These are phyloP conservation scores for Silene uniflora DNA, from an alignment of 148 eudicot genomes.

Conservation along the genomic window DNA sequence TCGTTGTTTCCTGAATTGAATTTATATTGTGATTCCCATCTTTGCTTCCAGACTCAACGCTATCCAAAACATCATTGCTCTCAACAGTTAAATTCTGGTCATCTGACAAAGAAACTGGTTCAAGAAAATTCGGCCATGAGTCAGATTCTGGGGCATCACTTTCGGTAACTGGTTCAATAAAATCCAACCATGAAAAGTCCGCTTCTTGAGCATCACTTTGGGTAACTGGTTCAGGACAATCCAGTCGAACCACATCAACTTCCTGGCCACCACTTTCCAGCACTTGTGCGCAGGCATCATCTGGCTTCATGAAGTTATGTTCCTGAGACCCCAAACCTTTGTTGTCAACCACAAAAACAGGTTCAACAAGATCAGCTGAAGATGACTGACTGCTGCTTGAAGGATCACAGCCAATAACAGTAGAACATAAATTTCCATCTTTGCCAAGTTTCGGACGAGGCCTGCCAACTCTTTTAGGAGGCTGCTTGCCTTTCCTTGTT, in stretches of 20 bases:
- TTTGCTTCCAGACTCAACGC: slow-evolving; percentile 28
- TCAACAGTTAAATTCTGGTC: slow-evolving; percentile 24
- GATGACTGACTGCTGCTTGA: slow-evolving; percentile 32
- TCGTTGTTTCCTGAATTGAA: slow-evolving; percentile 12
- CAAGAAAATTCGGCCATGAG: slow-evolving; percentile 36
- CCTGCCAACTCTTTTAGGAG: slow-evolving; percentile 59
- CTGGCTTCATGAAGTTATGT: slow-evolving; percentile 23
- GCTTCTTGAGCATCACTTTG: slow-evolving; percentile 18
- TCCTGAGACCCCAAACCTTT: slow-evolving; percentile 26
- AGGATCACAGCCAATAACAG: slow-evolving; percentile 26
- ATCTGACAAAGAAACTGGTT: slow-evolving; percentile 25
- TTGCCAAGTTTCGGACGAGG: slow-evolving; percentile 42
- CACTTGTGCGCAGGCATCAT: slow-evolving; percentile 17
- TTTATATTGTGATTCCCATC: slow-evolving; percentile 21
- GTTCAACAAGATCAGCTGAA: slow-evolving; percentile 19
- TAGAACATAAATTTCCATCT: slow-evolving; percentile 30
- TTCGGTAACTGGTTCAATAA: slow-evolving; percentile 10
- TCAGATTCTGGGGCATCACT: slow-evolving; percentile 13
- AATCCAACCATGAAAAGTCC: slow-evolving; percentile 15
- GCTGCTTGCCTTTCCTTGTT: slow-evolving; percentile 56
- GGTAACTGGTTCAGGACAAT: slow-evolving; percentile 32
- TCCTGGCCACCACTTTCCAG: slow-evolving; percentile 22
- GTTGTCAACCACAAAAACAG: slow-evolving; percentile 24
- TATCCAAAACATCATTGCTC: slow-evolving; percentile 16
- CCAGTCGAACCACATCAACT: slow-evolving; percentile 42